A percentile compares a stretch with the other conserved stretches of the same genome.
These are phyloP conservation scores for Pittosporum tobira DNA, from an alignment of 129 eudicot species.

Conservation along the genomic window DNA sequence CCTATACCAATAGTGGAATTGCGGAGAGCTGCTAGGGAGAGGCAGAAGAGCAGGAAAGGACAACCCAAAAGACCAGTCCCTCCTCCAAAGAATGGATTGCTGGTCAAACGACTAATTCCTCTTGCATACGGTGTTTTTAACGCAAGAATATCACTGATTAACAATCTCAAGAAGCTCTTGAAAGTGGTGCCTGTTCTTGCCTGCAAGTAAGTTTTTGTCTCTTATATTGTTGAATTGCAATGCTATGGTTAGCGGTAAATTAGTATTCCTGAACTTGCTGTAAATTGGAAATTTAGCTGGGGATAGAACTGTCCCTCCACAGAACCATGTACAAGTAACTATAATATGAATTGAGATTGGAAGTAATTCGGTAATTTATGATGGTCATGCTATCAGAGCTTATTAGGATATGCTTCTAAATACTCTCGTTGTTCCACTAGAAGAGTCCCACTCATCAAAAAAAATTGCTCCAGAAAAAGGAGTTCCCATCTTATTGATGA, in stretches of 20 bases:
- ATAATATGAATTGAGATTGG: neutral
- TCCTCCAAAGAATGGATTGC: constrained; percentile 81
- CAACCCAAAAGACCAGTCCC: constrained; percentile 49
- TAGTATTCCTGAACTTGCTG: neutral
- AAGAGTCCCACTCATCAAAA: too few relatives aligned
- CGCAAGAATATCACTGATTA: constrained; percentile 69
- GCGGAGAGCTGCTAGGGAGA: constrained; percentile 86
- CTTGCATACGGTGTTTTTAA: constrained; percentile 65
- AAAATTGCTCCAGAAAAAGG: too few relatives aligned
- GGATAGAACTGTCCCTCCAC: neutral
- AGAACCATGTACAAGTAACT: neutral
- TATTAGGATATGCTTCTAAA: neutral
- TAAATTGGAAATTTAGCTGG: neutral
- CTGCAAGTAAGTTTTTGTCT: constrained; percentile 65
- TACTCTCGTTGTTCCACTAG: too few relatives aligned
- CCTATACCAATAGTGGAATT: constrained; percentile 85
- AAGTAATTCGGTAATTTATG: neutral
- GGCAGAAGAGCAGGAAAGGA: constrained; percentile 63
- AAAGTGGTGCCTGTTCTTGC: constrained; percentile 75
- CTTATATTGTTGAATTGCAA: neutral
- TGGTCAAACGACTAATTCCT: constrained; percentile 68
- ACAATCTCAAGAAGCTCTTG: constrained; percentile 71
- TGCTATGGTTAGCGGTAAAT: neutral
- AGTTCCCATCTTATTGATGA: too few relatives aligned
- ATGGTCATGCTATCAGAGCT: neutral